phyloP scores from a whole-genome alignment of 2,329 filamentous ascomycete species.

The Pseudogymnoascus sp. region DNA sequence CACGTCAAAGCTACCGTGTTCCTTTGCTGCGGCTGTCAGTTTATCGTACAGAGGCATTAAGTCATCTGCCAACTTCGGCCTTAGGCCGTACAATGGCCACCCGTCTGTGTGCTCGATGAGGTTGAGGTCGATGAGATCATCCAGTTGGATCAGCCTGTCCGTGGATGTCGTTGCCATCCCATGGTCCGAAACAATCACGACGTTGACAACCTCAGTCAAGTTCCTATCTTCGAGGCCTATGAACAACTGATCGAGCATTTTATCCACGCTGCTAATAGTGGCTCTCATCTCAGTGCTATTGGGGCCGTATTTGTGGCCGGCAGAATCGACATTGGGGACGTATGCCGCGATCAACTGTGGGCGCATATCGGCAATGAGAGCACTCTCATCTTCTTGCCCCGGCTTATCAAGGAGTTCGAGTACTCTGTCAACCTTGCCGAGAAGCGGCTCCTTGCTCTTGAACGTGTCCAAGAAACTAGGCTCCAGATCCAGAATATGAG shows the following conservation, averaged over 20 bases:
- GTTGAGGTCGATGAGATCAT: constrained; percentile 72
- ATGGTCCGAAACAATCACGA: constrained; percentile 94
- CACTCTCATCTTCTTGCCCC: constrained; percentile 53
- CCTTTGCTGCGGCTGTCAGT: constrained; percentile 47
- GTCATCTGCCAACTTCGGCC: constrained; percentile 63
- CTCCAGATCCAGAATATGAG: constrained; percentile 66
- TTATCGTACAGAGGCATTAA: constrained; percentile 60
- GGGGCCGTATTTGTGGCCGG: constrained; percentile 82
- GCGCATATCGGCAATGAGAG: constrained; percentile 47
- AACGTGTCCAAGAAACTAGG: constrained; percentile 79
- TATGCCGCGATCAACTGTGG: constrained; percentile 93
- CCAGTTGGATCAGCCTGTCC: constrained; percentile 74
- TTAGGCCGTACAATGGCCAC: constrained; percentile 86
- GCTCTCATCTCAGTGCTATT: constrained; percentile 85
- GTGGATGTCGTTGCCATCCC: constrained; percentile 93
- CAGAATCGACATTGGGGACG: constrained; percentile 81
- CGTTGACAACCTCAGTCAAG: constrained; percentile 80
- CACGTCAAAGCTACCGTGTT: constrained; percentile 64
- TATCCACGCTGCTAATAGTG: constrained; percentile 73
- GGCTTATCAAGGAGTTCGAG: constrained; percentile 79
- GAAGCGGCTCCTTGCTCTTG: constrained; percentile 67
- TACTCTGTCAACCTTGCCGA: constrained; percentile 70
- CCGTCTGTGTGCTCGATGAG: constrained; percentile 82
- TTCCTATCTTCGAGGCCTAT: constrained; percentile 71
- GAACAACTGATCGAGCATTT: constrained; percentile 72